Evolutionary conservation across 352 stramenopile species (phyloP), one percentile per base, ranked within the genome.

Genomic region (Blastocystis sp.): DNA sequence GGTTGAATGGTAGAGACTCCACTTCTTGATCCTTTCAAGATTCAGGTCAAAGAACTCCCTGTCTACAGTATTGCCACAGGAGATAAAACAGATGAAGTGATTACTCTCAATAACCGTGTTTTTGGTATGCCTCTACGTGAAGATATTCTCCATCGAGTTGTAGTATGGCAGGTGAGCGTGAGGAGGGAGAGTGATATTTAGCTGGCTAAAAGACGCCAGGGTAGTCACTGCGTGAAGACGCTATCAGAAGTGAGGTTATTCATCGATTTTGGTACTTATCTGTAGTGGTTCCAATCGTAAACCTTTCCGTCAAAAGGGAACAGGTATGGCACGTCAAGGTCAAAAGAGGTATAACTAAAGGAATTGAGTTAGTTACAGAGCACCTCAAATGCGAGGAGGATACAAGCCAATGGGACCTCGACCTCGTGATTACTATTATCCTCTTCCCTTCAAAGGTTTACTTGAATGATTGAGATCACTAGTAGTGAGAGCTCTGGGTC

Each of bases 371-470:
- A 51, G 19, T 78, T 42, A 27, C 59, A 77, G 58, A 59, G 92
- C 93, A 24, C 92, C 94, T 0, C 92, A 95, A 91, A 95, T 93
- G 92, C 90, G 93, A 27, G 93, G 93, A 24, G 94, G 94, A n/a
- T 92, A 92, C 81, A 96, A 95, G 90, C 93, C 93, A 17, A 93
- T 96, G 90, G 94, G 91, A 35, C 90, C 91, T 33, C 89, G 90
- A 48, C 62, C 44, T 24, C 91, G 91, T 30, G 92, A 96, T 90
- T 97, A 94, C 89, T 93, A 92, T 33, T 94, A 92, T 57, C 94
- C 94, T 90, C 90, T 96, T 22, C 95, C 95, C 90, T 95, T 95
- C 78, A 95, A 95, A 51, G 77, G 77, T 82, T 89, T 92, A 37
- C 89, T 90, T 15, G 91, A 90, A 64, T 80, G 94, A 75, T 17